These are phyloP conservation scores for Pinguiococcus pyrenoidosus DNA, from an alignment of 108 stramenopile species.

Conservation along the genomic window DNA sequence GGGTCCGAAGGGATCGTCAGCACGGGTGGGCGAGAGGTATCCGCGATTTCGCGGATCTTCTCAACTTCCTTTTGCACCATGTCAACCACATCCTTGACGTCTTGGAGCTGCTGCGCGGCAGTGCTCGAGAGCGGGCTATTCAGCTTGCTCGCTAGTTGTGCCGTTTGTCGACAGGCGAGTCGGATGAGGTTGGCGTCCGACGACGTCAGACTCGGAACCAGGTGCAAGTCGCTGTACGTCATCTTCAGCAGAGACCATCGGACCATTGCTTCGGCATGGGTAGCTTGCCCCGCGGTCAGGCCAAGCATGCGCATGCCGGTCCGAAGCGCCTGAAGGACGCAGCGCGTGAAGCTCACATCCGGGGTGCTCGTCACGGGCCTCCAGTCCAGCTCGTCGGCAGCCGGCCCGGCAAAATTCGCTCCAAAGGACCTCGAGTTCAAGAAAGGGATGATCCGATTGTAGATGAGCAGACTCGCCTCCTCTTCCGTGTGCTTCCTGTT, in stretches of 20 bases:
- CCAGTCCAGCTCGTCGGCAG: not conserved
- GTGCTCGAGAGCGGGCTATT: conserved; percentile 2
- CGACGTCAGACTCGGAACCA: not conserved
- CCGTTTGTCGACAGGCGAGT: not conserved
- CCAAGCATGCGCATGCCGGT: conserved; percentile 24
- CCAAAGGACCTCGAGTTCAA: conserved; percentile 25
- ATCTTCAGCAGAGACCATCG: conserved; percentile 19
- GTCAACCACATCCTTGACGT: not conserved
- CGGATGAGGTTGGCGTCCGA: not conserved
- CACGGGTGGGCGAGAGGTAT: too few relatives aligned
- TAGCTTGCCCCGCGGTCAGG: conserved; percentile 11
- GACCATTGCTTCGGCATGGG: conserved; percentile 11
- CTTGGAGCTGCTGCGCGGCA: conserved; percentile 8
- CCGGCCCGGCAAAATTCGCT: conserved; percentile 14
- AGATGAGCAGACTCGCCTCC: conserved; percentile 3
- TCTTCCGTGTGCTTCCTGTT: not conserved
- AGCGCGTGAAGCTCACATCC: conserved; percentile 4
- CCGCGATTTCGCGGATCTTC: not conserved
- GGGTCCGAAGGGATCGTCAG: not conserved
- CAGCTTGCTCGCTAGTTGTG: not conserved
- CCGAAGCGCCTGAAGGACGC: conserved; percentile 19
- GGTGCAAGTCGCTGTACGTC: conserved; percentile 16
- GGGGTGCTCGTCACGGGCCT: not conserved
- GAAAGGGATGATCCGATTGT: conserved; percentile 33
- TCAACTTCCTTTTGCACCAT: not conserved